Percentiles rank a stretch among this genome's conserved stretches.
These are phyloP conservation scores for Fusarium sp. DNA, from an alignment of 2,329 filamentous ascomycete genomes.

Conservation along the genomic window DNA sequence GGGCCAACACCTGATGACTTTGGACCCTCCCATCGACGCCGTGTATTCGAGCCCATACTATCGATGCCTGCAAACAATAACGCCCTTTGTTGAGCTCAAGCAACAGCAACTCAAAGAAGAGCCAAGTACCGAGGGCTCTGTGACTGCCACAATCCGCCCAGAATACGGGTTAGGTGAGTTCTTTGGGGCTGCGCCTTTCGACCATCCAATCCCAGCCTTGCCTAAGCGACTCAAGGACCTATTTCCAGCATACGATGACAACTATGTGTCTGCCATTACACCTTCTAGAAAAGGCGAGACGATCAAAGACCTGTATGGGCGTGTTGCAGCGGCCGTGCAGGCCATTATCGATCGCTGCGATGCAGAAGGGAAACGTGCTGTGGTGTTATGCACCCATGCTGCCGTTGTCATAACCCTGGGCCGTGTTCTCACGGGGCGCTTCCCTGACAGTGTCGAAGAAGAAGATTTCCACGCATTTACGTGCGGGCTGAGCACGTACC, in stretches of 20 bases:
- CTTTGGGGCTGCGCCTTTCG: conserved; percentile 89
- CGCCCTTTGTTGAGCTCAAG: conserved; percentile 73
- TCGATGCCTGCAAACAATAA: conserved; percentile 87
- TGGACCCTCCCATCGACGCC: conserved; percentile 78
- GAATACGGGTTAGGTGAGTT: conserved; percentile 83
- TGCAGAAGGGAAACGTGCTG: conserved; percentile 74
- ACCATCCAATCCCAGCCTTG: conserved; percentile 84
- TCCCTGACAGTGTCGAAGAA: conserved; percentile 78
- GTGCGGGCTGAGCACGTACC: conserved; percentile 81
- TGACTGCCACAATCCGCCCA: conserved; percentile 62
- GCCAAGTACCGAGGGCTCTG: conserved; percentile 20
- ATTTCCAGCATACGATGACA: conserved; percentile 74
- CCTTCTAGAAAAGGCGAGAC: conserved; percentile 83
- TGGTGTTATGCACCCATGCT: conserved; percentile 91
- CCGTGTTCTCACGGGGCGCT: conserved; percentile 81
- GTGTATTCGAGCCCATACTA: conserved; percentile 92
- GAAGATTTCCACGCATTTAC: conserved; percentile 92
- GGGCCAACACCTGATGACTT: conserved; percentile 72
- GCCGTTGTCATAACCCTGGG: conserved; percentile 91
- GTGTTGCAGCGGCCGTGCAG: conserved; percentile 78
- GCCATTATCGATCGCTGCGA: conserved; percentile 82
- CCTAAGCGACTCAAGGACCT: conserved; percentile 73
- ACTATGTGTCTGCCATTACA: conserved; percentile 74
- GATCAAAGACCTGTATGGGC: conserved; percentile 83
- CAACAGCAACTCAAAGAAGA: conserved; percentile 39